These are phyloP conservation scores for Dendrostoma leiphaemia DNA, from an alignment of 2,329 filamentous ascomycete species.

Conservation along the genomic window DNA sequence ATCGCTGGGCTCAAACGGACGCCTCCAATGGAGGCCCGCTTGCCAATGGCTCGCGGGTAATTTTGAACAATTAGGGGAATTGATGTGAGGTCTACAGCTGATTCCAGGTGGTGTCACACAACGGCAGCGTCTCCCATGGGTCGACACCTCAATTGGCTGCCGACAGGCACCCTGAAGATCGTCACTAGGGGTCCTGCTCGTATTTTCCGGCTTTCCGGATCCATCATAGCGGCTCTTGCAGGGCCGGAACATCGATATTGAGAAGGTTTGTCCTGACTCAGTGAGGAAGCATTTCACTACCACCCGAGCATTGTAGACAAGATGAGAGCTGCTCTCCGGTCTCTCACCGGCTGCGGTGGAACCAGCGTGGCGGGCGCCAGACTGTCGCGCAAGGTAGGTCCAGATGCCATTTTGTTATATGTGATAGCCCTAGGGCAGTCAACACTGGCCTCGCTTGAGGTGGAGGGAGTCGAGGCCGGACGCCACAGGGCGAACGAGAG, in stretches of 20 bases:
- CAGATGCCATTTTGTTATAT: not conserved
- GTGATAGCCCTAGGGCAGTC: constrained; percentile 5
- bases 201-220: not conserved
- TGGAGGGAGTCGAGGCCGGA: not conserved
- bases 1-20: too few relatives aligned
- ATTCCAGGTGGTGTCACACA: too few relatives aligned
- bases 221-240: not conserved
- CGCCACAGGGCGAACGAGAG: not conserved
- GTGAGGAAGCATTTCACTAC: not conserved
- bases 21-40: too few relatives aligned
- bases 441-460: not conserved
- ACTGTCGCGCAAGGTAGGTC: not conserved
- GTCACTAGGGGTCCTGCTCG: not conserved
- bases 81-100: too few relatives aligned
- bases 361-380: constrained; percentile 1
- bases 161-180: not conserved
- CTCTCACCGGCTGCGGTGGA: constrained; percentile 10
- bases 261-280: not conserved
- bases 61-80: too few relatives aligned
- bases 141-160: not conserved
- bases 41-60: too few relatives aligned
- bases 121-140: not conserved
- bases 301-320: not conserved
- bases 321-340: not conserved
- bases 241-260: not conserved